Evolutionary conservation across 345 rosid genomes (phyloP).

Genomic region (Mangifera indica): DNA sequence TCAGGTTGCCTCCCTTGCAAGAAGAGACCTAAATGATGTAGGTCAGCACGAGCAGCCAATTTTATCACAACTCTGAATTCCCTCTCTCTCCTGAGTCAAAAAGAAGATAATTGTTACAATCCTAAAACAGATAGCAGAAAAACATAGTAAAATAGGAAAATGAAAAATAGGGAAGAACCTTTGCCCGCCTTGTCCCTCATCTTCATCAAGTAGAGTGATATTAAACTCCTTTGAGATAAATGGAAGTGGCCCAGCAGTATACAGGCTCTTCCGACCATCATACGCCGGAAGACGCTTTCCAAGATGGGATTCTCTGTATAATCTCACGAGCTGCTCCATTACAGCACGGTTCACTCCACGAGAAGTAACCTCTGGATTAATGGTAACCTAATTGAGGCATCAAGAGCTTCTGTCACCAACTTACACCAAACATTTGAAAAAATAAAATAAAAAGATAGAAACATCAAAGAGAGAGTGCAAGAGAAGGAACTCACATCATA

Average conservation of each 20-base stretch:
- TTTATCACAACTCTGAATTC: conserved; percentile 72
- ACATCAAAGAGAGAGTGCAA: not conserved
- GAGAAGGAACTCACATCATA: conserved; percentile 62
- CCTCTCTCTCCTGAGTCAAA: conserved; percentile 61
- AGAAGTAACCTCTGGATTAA: conserved; percentile 74
- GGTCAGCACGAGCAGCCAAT: conserved; percentile 87
- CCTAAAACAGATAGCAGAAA: not conserved
- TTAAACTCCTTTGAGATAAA: conserved; percentile 71
- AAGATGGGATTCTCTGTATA: conserved; percentile 72
- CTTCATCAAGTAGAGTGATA: conserved; percentile 72
- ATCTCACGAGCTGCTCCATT: conserved; percentile 60
- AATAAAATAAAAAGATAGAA: not conserved
- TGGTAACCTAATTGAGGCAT: conserved; percentile 53
- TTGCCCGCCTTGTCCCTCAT: conserved; percentile 71
- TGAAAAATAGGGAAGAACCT: conserved; percentile 38
- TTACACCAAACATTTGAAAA: not conserved
- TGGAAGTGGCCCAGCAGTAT: conserved; percentile 92
- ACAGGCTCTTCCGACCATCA: conserved; percentile 90
- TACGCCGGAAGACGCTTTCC: conserved; percentile 93
- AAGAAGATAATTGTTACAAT: not conserved
- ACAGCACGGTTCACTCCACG: conserved; percentile 87
- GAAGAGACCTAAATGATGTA: conserved; percentile 81
- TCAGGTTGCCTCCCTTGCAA: conserved; percentile 86
- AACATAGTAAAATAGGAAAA: not conserved
- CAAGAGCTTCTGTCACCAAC: not conserved